These are phyloP conservation scores for Candida ovalis DNA, from an alignment of 805 yeast genomes.

Conservation along the genomic window DNA sequence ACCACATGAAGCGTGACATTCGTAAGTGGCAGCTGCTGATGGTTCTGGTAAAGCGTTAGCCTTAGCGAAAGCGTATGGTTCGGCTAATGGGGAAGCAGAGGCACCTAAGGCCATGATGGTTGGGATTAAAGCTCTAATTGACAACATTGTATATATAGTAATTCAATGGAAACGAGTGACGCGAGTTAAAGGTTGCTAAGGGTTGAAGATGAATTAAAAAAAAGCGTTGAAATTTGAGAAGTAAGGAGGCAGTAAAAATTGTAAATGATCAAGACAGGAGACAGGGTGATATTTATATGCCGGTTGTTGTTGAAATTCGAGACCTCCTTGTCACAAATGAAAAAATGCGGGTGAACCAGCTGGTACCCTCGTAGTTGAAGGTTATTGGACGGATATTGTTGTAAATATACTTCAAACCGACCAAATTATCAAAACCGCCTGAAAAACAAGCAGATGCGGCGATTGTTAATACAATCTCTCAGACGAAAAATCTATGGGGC, in stretches of 20 bases:
- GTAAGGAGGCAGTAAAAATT: no score
- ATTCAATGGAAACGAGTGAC: constrained; percentile 1
- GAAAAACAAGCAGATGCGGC: no score
- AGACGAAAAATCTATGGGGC: no score
- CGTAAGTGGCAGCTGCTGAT: constrained; percentile 28
- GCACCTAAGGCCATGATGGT: constrained; percentile 5
- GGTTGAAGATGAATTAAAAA: not conserved
- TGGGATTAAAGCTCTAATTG: constrained; percentile 2
- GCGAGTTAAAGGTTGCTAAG: not conserved
- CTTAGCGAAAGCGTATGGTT: constrained; percentile 25
- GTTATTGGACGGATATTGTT: no score
- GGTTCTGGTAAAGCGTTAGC: constrained; percentile 20
- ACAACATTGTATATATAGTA: constrained; percentile 1
- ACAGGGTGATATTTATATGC: not conserved
- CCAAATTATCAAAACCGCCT: no score
- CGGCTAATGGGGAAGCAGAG: constrained; percentile 21
- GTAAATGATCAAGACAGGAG: not conserved
- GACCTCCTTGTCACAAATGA: no score
- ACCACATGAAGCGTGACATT: constrained; percentile 35
- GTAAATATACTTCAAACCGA: no score
- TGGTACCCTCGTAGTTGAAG: no score
- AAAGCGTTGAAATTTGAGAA: not conserved
- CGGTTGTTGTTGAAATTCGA: no score
- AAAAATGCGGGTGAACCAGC: no score
- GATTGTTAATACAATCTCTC: no score